Percentiles rank a stretch among this genome's conserved stretches.
These are phyloP conservation scores for Entoloma clypeatum DNA, from an alignment of 1,284 basidiomycete genomes.

Conservation along the genomic window DNA sequence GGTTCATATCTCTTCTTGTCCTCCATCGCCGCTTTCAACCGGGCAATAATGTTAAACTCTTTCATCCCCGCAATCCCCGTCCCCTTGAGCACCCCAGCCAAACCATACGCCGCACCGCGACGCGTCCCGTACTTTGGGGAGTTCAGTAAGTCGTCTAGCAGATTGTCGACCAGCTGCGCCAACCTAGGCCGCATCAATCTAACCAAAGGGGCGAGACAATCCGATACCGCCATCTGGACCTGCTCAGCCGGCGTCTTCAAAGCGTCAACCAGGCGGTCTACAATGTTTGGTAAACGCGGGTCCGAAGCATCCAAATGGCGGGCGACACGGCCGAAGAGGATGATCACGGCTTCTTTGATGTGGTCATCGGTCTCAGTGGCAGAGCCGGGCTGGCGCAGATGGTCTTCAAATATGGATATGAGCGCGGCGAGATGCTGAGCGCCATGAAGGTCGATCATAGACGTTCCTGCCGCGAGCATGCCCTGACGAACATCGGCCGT, in stretches of 20 bases:
- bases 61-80: constrained; percentile 85
- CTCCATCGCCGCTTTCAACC: constrained; percentile 75
- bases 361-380: constrained; percentile 77
- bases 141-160: constrained; percentile 75
- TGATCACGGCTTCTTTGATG: constrained; percentile 93
- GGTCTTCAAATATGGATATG: constrained; percentile 82
- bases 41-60: constrained; percentile 76
- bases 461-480: constrained; percentile 85
- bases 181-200: constrained; percentile 65
- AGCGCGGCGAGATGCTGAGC: constrained; percentile 69
- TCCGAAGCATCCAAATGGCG: constrained; percentile 82
- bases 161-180: constrained; percentile 68
- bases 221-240: constrained; percentile 95
- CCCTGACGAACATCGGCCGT: constrained; percentile 77
- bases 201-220: constrained; percentile 89
- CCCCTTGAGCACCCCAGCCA: constrained; percentile 92
- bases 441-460: constrained; percentile 85
- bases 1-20: constrained; percentile 88
- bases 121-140: constrained; percentile 88
- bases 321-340: constrained; percentile 92
- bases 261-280: constrained; percentile 88
- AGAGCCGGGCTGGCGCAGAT: constrained; percentile 62
- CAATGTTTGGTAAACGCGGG: constrained; percentile 75
- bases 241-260: constrained; percentile 94
- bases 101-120: constrained; percentile 93